Conservation (phyloP, 140 eudicot genomes). For the Oenanthe javanica region DNA sequence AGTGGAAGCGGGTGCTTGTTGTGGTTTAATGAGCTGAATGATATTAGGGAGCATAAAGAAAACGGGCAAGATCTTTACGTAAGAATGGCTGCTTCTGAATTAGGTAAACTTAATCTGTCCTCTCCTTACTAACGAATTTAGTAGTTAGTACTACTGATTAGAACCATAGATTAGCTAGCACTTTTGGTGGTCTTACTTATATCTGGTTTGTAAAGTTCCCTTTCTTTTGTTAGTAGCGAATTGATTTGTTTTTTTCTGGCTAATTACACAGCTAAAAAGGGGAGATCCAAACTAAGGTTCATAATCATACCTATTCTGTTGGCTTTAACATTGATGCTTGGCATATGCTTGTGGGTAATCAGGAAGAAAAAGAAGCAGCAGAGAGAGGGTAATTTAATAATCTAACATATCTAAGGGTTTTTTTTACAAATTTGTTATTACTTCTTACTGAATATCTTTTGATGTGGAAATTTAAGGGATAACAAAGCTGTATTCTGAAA, state of each 20-base stretch:
- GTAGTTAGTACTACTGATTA: not conserved
- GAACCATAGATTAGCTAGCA: not conserved
- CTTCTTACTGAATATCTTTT: not conserved
- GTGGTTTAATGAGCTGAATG: constrained; percentile 39
- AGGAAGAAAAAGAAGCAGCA: constrained; percentile 5
- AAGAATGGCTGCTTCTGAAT: constrained; percentile 36
- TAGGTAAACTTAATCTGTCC: constrained; percentile 17
- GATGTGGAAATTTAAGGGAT: constrained; percentile 14
- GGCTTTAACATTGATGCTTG: constrained; percentile 1
- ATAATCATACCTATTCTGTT: constrained; percentile 10
- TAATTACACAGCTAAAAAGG: not conserved
- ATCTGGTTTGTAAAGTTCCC: not conserved
- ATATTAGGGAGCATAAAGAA: constrained; percentile 26
- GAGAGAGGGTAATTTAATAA: constrained; percentile 6
- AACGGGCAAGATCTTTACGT: constrained; percentile 40
- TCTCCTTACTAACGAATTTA: not conserved
- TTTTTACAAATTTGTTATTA: not conserved
- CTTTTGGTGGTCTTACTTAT: not conserved
- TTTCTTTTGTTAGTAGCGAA: not conserved
- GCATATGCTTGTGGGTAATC: constrained; percentile 3
- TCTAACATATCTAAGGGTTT: not conserved
- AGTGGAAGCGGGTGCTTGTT: constrained; percentile 41
- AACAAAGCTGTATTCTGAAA: constrained; percentile 10
- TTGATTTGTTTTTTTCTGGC: not conserved
- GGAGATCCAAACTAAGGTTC: constrained; percentile 1